Evolutionary conservation across 2,329 filamentous ascomycete genomes (phyloP).

Genomic region (Arthrocladium fulminans): DNA sequence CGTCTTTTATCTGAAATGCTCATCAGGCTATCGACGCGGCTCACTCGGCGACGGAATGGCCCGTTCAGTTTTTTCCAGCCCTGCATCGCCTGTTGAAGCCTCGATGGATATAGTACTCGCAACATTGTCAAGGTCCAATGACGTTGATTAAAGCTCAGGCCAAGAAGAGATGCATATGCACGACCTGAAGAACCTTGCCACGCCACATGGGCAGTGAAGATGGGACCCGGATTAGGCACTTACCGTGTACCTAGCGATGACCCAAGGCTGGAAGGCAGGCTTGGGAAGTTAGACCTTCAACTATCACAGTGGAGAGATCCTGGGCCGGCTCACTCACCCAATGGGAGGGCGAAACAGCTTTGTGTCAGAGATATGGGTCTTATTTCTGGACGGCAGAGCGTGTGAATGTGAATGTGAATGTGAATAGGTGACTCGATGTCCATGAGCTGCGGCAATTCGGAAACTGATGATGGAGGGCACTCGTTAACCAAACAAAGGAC

Average conservation of each 20-base stretch:
- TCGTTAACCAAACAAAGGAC: not conserved
- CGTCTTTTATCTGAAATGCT: not conserved
- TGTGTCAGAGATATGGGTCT: not conserved
- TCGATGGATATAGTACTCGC: not conserved
- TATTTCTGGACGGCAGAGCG: not conserved
- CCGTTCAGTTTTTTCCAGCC: not conserved
- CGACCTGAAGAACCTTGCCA: not conserved
- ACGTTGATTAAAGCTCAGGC: not conserved
- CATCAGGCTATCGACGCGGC: not conserved
- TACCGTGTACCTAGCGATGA: not conserved
- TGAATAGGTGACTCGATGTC: not conserved
- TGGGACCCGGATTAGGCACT: not conserved
- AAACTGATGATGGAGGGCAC: not conserved
- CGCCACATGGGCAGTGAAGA: not conserved
- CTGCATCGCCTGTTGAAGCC: not conserved
- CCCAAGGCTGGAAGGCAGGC: too few relatives aligned
- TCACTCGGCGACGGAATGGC: not conserved
- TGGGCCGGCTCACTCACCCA: not conserved
- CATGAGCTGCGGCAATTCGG: not conserved
- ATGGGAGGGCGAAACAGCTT: not conserved
- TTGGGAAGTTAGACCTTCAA: too few relatives aligned
- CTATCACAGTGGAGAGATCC: not conserved
- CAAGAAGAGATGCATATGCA: not conserved
- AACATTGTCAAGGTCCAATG: not conserved
- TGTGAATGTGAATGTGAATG: not conserved